Base-by-base conservation (phyloP, 2,329 filamentous ascomycete species). In the Botryotinia globosa region DNA sequence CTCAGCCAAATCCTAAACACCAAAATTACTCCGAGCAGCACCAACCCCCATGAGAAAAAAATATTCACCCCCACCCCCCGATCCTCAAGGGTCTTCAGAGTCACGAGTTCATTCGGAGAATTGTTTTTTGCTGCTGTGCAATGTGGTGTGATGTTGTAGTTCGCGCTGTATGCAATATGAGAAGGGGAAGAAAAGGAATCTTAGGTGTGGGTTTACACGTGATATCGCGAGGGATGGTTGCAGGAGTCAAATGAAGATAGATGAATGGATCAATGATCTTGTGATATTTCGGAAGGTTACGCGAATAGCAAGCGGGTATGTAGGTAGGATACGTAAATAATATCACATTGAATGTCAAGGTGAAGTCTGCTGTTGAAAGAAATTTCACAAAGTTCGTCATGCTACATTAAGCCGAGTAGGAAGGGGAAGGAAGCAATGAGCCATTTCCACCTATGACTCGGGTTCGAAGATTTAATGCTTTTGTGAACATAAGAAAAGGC, bases 391-490 rank as follows among this genome's bases (percentile, higher is more conserved):
- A 67, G 51, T 56, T 54, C 29, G 34, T 67, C 64, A 42, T 67
- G n/a, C 65, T 56, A 56, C 65, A 69, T 61, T 69, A 69, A 61
- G 39, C 54, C 39, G 66, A 59, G 66, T 69, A 45, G 39, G 39
- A 25, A 69, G 29, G 3, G n/a, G n/a, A 59, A 45, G 25, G 64
- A 48, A 16, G 48, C 64, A 14, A 29, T 67, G 56, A 54, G 65
- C 29, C 18, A 59, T 25, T 29, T 29, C 37, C 39, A 59, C 32
- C 45, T 42, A 48, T 34, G 32, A 67, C 45, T 59, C 66, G 51
- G 66, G 66, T 32, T 59, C 54, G 39, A 42, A 59, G 42, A n/a
- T 59, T 39, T 45, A 56, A 45, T 61, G 22, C 39, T 37, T 69
- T 61, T 56, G 12, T 44, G 56, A 34, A 59, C n/a, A 59, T n/a